A percentile compares a stretch with the other conserved stretches of the same genome.
These are phyloP conservation scores for Begonia masoniana DNA, from an alignment of 306 rosid genomes.

Conservation along the genomic window DNA sequence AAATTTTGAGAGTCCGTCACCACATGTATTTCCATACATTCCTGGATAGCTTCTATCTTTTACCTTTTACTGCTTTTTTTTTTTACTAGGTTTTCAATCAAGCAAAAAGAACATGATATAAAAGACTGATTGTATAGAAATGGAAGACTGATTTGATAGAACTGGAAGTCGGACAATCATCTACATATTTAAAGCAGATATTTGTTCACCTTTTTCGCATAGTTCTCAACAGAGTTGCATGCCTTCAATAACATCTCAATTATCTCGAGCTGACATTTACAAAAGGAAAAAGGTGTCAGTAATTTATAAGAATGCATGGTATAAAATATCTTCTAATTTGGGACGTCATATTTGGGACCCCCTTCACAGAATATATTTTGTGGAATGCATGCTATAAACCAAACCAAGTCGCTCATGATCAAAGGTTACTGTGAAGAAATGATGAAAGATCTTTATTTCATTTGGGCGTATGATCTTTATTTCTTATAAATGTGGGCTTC, in stretches of 20 bases:
- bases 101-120: no score
- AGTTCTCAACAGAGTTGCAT: slow-evolving; percentile 48
- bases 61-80: no score
- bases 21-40: no score
- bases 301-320: slow-evolving; percentile 3
- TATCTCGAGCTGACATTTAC: slow-evolving; percentile 45
- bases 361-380: no score
- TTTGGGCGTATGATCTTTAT: no score
- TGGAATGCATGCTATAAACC: no score
- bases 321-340: neutral
- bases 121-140: neutral
- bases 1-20: no score
- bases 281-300: slow-evolving; percentile 11
- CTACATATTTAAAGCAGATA: neutral
- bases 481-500: no score
- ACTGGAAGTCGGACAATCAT: neutral
- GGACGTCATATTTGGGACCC: neutral
- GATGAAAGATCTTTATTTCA: no score
- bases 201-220: slow-evolving; percentile 38
- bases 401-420: no score
- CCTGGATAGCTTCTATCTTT: no score
- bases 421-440: no score
- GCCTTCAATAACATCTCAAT: slow-evolving; percentile 63
- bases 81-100: neutral
- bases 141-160: neutral